Percentiles rank a stretch among this genome's conserved stretches.
phyloP scores from a whole-genome alignment of 768 basidiomycete genomes.

The Paxillus involutus region DNA sequence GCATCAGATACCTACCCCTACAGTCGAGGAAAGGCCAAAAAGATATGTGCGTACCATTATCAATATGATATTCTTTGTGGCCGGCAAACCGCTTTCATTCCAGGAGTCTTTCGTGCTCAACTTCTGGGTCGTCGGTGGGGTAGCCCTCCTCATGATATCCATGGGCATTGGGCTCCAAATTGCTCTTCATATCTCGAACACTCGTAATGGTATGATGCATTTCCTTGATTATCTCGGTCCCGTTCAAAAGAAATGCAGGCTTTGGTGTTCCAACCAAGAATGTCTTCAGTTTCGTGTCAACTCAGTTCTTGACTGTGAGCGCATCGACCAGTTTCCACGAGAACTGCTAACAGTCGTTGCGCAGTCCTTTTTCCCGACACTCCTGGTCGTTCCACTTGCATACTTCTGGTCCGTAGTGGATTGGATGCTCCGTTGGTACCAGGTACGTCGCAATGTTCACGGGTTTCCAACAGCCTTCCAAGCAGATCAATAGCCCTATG shows the following conservation, averaged over 20 bases:
- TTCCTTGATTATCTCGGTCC: conserved; percentile 5
- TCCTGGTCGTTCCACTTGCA: conserved; percentile 49
- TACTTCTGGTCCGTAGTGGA: conserved; percentile 53
- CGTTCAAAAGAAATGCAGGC: conserved; percentile 35
- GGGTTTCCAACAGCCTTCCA: conserved; percentile 1
- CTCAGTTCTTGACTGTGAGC: conserved; percentile 45
- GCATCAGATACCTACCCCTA: conserved; percentile 50
- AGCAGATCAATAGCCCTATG: conserved; percentile 51
- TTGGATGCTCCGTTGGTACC: conserved; percentile 54
- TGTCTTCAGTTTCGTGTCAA: conserved; percentile 48
- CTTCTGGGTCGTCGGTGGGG: conserved; percentile 39
- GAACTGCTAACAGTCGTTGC: not conserved
- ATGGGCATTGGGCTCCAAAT: conserved; percentile 50
- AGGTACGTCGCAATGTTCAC: conserved; percentile 39
- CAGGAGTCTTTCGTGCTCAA: conserved; percentile 33
- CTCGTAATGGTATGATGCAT: conserved; percentile 39
- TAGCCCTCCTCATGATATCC: conserved; percentile 43
- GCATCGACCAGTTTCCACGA: not conserved
- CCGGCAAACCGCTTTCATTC: not conserved
- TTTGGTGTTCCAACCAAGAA: conserved; percentile 52
- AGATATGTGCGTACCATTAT: conserved; percentile 40
- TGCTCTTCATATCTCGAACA: conserved; percentile 41
- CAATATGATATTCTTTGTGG: not conserved
- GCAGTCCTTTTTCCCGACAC: conserved; percentile 60
- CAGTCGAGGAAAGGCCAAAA: conserved; percentile 32